Percentiles rank a stretch among this genome's conserved stretches.
Conservation (phyloP, 2,329 filamentous ascomycete species). For the Ciborinia camelliae region DNA sequence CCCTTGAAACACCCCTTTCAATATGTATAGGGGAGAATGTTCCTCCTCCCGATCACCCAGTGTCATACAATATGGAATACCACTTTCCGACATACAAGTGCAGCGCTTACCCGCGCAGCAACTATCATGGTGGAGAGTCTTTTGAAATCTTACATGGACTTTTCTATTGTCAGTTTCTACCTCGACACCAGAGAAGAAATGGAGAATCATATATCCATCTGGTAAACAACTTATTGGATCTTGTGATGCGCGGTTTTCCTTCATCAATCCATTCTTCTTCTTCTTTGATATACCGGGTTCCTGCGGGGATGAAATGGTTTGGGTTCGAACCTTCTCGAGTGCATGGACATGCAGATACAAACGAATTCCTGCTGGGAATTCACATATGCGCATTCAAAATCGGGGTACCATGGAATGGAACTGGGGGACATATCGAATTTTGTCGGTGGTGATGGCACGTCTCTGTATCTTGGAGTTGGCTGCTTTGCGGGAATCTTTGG, state of each 20-base stretch:
- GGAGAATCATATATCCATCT: background rate
- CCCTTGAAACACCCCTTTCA: slow-evolving; percentile 4
- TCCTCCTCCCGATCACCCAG: background rate
- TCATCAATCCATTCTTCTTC: background rate
- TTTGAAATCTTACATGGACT: background rate
- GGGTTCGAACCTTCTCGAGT: background rate
- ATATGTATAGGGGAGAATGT: background rate
- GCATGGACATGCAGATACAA: background rate
- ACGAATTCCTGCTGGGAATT: background rate
- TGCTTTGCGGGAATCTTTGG: too few species aligned
- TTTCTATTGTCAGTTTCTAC: background rate
- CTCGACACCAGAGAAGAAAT: background rate
- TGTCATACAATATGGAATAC: background rate
- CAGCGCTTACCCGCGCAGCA: slow-evolving; percentile 2
- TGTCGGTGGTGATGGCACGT: background rate
- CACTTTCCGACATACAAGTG: background rate
- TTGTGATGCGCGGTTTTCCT: background rate
- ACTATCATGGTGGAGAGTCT: background rate
- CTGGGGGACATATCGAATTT: background rate
- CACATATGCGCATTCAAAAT: background rate
- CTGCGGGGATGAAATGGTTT: background rate
- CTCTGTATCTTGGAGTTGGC: background rate
- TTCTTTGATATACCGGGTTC: background rate
- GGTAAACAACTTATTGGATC: background rate
- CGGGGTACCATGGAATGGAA: background rate